Evolutionary conservation across 306 rosid species (phyloP).

Genomic region (Sindora glabra): DNA sequence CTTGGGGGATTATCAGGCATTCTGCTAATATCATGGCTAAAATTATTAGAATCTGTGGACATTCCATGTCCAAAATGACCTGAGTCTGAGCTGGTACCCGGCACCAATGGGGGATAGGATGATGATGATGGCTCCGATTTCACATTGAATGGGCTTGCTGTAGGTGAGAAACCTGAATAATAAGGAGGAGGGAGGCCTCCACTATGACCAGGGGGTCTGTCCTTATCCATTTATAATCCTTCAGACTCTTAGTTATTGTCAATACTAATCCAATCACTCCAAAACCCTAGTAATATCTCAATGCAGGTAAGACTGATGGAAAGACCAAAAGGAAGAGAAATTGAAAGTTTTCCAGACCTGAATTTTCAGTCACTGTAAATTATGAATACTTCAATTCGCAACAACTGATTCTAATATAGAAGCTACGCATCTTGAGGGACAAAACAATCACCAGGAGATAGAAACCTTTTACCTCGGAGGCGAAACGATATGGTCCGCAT

Average conservation of each 20-base stretch:
- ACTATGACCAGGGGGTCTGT: constrained; percentile 48
- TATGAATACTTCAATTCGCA: not conserved
- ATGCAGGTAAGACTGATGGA: not conserved
- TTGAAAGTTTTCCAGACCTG: constrained; percentile 6
- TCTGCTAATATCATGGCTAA: constrained; percentile 87
- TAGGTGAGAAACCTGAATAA: constrained; percentile 40
- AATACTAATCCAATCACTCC: constrained; percentile 14
- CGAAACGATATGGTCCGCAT: not conserved
- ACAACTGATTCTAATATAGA: not conserved
- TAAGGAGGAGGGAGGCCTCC: constrained; percentile 75
- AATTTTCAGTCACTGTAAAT: not conserved
- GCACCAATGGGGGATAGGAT: constrained; percentile 46
- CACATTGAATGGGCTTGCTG: constrained; percentile 48
- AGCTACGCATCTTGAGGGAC: not conserved
- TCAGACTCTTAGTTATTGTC: constrained; percentile 9
- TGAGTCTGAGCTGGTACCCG: constrained; percentile 43
- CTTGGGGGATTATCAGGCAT: constrained; percentile 89
- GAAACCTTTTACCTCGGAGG: constrained; percentile 1
- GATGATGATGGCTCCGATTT: constrained; percentile 57
- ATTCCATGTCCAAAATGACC: constrained; percentile 54
- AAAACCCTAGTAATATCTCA: constrained; percentile 20
- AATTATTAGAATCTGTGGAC: constrained; percentile 43
- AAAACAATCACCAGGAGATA: not conserved
- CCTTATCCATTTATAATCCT: constrained; percentile 58
- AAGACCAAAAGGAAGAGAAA: not conserved